These are phyloP conservation scores for Quercus robur DNA, from an alignment of 306 rosid species.

Conservation along the genomic window DNA sequence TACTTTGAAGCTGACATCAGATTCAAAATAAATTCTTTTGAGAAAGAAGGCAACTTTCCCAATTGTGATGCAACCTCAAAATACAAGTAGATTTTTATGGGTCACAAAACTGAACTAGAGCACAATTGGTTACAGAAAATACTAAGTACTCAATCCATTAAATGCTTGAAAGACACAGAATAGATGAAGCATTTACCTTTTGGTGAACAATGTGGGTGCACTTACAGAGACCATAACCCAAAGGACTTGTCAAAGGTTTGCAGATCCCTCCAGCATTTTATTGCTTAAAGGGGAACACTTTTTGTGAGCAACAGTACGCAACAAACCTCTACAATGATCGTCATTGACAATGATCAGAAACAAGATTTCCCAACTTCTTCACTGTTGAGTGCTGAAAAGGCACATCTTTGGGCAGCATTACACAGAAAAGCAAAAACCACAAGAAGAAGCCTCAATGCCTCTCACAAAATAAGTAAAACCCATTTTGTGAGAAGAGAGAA, in stretches of 20 bases:
- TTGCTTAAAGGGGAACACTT: background rate
- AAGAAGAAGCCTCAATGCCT: background rate
- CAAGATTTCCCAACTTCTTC: background rate
- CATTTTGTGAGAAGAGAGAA: background rate
- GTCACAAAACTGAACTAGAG: background rate
- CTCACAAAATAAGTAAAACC: background rate
- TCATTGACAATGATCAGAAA: background rate
- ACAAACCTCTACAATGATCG: background rate
- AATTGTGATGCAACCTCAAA: background rate
- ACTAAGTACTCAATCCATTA: background rate
- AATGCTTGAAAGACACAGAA: conserved; percentile 11
- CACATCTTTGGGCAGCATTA: background rate
- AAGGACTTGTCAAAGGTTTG: conserved; percentile 11
- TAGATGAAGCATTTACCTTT: conserved; percentile 11
- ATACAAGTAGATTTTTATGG: background rate
- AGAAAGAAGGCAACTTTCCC: background rate
- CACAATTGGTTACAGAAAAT: background rate
- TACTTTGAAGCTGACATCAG: background rate
- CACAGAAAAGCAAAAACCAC: conserved; percentile 1
- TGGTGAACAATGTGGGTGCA: conserved; percentile 10
- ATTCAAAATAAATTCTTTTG: background rate
- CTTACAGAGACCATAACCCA: conserved; percentile 28
- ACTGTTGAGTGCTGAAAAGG: background rate
- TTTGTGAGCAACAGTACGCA: conserved; percentile 2
- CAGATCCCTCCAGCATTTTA: conserved; percentile 16